Conservation (phyloP, 1,284 basidiomycete species). For the Ustilago loliicola region DNA sequence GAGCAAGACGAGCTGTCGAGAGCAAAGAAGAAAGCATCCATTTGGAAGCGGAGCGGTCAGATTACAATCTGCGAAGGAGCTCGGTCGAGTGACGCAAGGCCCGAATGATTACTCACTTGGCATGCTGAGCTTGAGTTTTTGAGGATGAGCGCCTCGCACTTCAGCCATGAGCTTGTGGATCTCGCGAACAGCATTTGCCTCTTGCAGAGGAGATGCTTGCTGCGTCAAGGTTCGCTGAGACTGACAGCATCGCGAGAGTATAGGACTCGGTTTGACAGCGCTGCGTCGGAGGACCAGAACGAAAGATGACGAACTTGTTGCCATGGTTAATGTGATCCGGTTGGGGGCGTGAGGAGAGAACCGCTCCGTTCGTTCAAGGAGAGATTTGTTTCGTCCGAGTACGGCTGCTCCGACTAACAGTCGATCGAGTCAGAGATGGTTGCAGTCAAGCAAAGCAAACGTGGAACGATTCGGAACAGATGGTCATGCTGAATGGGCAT, state of each 20-base stretch:
- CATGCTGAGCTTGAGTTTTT: conserved; percentile 52
- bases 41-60: neutral
- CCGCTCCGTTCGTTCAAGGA: no score
- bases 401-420: neutral
- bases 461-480: neutral
- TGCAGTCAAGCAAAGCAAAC: neutral
- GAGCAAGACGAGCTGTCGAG: conserved; percentile 42
- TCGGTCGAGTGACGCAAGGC: neutral
- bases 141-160: conserved; percentile 43
- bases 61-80: neutral
- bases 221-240: conserved; percentile 21
- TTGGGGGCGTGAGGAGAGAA: neutral
- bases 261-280: neutral
- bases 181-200: conserved; percentile 52
- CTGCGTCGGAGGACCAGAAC: conserved; percentile 14
- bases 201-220: conserved; percentile 51
- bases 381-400: neutral
- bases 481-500: neutral
- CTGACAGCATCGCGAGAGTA: neutral
- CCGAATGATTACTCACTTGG: conserved; percentile 30
- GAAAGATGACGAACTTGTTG: conserved; percentile 16
- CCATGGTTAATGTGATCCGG: conserved; percentile 13
- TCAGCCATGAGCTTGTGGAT: conserved; percentile 54
- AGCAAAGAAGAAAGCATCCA: neutral
- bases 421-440: conserved; percentile 7